Evolutionary conservation across 2,329 filamentous ascomycete genomes (phyloP), one percentile per base, ranked within the genome.

Genomic region (Capronia coronata): DNA sequence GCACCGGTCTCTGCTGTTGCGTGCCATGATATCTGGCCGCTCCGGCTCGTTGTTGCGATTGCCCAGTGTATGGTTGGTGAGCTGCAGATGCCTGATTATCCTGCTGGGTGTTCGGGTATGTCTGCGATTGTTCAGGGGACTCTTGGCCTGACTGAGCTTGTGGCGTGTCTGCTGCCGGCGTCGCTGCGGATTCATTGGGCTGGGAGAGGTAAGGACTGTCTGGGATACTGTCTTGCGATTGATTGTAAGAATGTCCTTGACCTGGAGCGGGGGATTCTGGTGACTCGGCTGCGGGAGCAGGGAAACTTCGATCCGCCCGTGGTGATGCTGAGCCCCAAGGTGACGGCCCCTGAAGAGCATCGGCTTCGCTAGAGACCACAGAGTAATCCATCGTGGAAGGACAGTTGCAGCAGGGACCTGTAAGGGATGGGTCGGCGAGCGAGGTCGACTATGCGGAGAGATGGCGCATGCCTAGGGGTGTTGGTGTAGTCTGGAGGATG

Each of bases 321-420:
- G 78, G 79, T 45, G 79, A 77, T 11, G 73, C 74, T 9, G 75
- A 81, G 18, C 69, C 75, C 83, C 83, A 86, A 46, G 83, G 83
- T 29, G 80, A 83, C 48, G 71, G 60, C 46, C 75, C 81, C 29
- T 71, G 71, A 38, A 77, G 75, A 62, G 79, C 73, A 47, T 81
- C 78, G 25, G 76, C 72, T 60, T 83, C 79, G 58, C 76, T 69
- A 46, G 74, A 70, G 44, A 79, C 69, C 27, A 72, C 65, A 48
- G 80, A 81, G 65, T 86, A 86, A 65, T 86, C 83, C 83, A 86
- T 86, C 43, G 37, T 54, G 60, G 27, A 18, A 30, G 16, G 25
- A 13, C 11, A 43, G 40, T 4, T 7, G 40, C 40, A 25, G 11
- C 40, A 7, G 7, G 16, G 14, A 23, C 16, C n/a, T n/a, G n/a